Percentiles rank a stretch among this genome's conserved stretches.
phyloP scores from a whole-genome alignment of 305 asterid species.

The Fraxinus nigra region DNA sequence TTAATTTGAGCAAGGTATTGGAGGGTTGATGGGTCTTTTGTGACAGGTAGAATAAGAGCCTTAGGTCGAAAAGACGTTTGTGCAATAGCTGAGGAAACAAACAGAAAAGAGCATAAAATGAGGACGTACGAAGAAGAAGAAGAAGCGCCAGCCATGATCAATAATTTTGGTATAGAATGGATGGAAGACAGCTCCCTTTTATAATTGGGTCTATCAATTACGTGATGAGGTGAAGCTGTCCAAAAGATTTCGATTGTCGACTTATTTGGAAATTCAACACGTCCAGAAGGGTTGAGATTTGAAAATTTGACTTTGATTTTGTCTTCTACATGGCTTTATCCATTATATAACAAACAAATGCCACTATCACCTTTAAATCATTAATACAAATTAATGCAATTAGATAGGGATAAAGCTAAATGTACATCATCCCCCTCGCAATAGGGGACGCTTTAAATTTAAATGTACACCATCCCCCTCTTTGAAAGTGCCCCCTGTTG shows the following conservation, averaged over 20 bases:
- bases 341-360: background rate
- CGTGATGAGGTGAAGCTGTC: background rate
- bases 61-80: conserved; percentile 63
- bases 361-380: no score
- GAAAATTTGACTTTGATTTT: background rate
- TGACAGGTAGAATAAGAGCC: conserved; percentile 52
- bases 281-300: background rate
- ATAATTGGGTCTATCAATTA: background rate
- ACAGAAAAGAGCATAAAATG: conserved; percentile 13
- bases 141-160: background rate
- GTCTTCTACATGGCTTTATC: background rate
- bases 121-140: background rate
- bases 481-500: no score
- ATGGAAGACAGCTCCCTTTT: background rate
- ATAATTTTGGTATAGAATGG: background rate
- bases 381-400: no score
- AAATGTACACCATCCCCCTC: no score
- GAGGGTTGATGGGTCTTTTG: conserved; percentile 59
- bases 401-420: no score
- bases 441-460: no score
- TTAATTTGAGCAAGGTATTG: conserved; percentile 54
- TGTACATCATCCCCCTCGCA: no score
- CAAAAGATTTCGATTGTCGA: background rate
- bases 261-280: background rate
- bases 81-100: conserved; percentile 20